A percentile compares a stretch with the other conserved stretches of the same genome.
phyloP scores from a whole-genome alignment of 108 stramenopile species.

The Nitzschia sp. region DNA sequence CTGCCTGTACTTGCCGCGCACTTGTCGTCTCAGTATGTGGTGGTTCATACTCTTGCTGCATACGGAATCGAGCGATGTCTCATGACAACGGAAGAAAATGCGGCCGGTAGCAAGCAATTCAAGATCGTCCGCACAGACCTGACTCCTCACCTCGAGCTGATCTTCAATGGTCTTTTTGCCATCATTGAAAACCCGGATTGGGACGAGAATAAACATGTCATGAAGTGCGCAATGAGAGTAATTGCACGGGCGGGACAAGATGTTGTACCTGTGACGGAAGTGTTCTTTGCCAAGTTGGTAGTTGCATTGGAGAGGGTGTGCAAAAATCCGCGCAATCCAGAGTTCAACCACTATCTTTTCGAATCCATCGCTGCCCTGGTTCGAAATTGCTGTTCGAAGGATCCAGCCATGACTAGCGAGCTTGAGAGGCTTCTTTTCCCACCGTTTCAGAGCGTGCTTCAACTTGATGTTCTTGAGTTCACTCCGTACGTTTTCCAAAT shows the following conservation, averaged over 20 bases:
- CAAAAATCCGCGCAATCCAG: slow-evolving; percentile 95
- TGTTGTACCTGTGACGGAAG: slow-evolving; percentile 80
- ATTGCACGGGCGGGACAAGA: slow-evolving; percentile 77
- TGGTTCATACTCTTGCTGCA: slow-evolving; percentile 96
- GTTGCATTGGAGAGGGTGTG: slow-evolving; percentile 82
- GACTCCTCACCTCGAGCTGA: slow-evolving; percentile 71
- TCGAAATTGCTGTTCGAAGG: slow-evolving; percentile 69
- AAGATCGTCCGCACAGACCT: slow-evolving; percentile 75
- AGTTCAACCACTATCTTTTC: slow-evolving; percentile 97
- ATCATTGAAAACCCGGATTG: slow-evolving; percentile 83
- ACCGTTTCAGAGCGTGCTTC: slow-evolving; percentile 89
- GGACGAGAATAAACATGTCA: slow-evolving; percentile 96
- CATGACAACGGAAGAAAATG: slow-evolving; percentile 58
- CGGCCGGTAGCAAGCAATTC: slow-evolving; percentile 41
- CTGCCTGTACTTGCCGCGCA: slow-evolving; percentile 79
- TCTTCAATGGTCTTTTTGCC: slow-evolving; percentile 89
- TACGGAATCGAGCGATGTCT: slow-evolving; percentile 89
- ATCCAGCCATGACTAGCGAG: slow-evolving; percentile 58
- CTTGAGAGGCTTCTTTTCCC: slow-evolving; percentile 93
- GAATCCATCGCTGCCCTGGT: slow-evolving; percentile 96
- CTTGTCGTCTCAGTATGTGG: slow-evolving; percentile 70
- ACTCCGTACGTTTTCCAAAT: slow-evolving; percentile 98
- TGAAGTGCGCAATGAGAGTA: slow-evolving; percentile 96
- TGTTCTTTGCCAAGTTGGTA: slow-evolving; percentile 87
- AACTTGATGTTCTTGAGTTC: slow-evolving; percentile 94